Evolutionary conservation across 495 filamentous ascomycete species (phyloP), one percentile per base, ranked within the genome.

Genomic region (Penicillium argentinense): DNA sequence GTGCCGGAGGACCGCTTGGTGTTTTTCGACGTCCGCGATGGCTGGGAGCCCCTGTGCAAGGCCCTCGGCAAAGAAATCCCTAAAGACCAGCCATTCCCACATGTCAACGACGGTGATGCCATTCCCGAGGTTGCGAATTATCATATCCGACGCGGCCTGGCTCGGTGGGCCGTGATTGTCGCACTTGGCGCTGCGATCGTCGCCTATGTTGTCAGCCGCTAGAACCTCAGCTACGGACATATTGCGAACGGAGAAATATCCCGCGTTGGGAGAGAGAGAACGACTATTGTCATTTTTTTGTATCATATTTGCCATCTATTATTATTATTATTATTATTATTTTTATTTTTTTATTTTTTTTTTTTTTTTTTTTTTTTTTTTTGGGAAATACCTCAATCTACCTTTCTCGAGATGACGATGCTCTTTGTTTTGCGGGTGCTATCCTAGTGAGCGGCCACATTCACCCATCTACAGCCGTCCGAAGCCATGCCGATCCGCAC

Each of bases 1-100:
- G 68, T 75, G 0, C 73, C 75, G 1, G 61, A 63, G 16, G 69
- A 72, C 2, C 59, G 64, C 12, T 41, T 80, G 53, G 51, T 81
- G 27, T 66, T 78, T 34, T 75, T 68, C 56, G 54, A 71, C 22
- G 60, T 77, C 1, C 64, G 56, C 45, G 70, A 74, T 34, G 77
- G 76, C 3, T 80, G 76, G 75, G 71, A 45, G 45, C 75, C 74
- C 4, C 51, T 79, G 17, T 79, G 77, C 54, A 49, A 64, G 39
- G 76, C 74, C 33, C 49, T 79, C 3, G 72, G 59, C 3, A 73
- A 68, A 37, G 65, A 69, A 1, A 44, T 73, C 5, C 76, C 76
- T 1, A 29, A 29, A 22, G 60, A 65, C 17, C 45, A 56, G 1
- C 49, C 59, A 2, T 77, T 81, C 36, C 76, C 76, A 23, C 57